Conservation (phyloP, 306 rosid genomes). For the Citrullus colocynthis region DNA sequence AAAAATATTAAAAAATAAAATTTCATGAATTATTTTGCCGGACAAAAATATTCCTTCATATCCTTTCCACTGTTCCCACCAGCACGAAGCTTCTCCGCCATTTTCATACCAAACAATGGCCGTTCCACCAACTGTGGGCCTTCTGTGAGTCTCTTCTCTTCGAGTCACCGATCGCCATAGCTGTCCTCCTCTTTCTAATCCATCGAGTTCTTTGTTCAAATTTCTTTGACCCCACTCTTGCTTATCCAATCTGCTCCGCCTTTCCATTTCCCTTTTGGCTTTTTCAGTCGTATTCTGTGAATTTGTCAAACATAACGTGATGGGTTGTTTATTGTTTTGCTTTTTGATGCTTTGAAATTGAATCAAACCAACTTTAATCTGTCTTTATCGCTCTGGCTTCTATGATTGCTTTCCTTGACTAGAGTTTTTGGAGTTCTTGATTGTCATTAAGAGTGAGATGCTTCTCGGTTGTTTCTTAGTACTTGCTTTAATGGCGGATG, state of each 20-base stretch:
- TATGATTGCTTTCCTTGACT: not conserved
- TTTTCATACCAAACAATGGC: not conserved
- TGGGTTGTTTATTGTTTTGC: constrained; percentile 1
- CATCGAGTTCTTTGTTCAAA: not conserved
- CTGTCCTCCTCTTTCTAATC: constrained; percentile 14
- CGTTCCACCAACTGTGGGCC: constrained; percentile 7
- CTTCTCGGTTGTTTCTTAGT: not conserved
- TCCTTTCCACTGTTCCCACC: not conserved
- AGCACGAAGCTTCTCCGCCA: constrained; percentile 6
- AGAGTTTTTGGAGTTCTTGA: not conserved
- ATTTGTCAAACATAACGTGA: constrained; percentile 17
- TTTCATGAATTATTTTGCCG: not conserved
- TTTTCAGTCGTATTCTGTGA: constrained; percentile 9
- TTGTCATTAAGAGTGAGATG: not conserved
- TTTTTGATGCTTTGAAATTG: not conserved
- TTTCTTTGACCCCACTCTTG: not conserved
- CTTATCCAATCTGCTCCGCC: not conserved
- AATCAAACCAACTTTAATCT: not conserved
- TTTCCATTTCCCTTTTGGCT: constrained; percentile 2
- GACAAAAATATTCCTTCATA: not conserved
- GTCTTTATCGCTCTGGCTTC: not conserved
- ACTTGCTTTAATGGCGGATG: not conserved
- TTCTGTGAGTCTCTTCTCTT: not conserved
- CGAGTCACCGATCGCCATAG: constrained; percentile 10
- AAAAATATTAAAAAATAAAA: not conserved